These are phyloP conservation scores for Camellia oleifera DNA, from an alignment of 179 eudicot genomes.

Conservation along the genomic window DNA sequence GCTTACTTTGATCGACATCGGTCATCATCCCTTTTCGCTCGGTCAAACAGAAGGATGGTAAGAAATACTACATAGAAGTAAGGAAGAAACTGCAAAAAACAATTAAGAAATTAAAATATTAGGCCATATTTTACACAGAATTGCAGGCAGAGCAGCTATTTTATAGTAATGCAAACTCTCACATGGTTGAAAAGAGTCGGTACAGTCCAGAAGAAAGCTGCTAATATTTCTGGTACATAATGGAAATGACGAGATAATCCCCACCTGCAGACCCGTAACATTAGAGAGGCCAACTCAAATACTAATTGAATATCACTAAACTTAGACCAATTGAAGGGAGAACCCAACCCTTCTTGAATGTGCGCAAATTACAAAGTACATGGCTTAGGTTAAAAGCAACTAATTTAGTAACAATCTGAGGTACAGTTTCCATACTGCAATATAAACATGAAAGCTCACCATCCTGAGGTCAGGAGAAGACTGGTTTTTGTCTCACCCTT, in stretches of 20 bases:
- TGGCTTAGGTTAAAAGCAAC: background rate
- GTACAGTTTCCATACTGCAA: background rate
- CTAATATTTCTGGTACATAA: constrained; percentile 87
- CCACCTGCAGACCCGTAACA: constrained; percentile 61
- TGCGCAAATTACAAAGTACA: constrained; percentile 6
- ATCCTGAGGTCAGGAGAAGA: constrained; percentile 95
- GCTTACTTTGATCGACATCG: constrained; percentile 91
- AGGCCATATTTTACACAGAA: background rate
- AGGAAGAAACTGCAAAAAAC: constrained; percentile 73
- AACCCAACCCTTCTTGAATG: constrained; percentile 2
- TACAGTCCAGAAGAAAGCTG: constrained; percentile 94
- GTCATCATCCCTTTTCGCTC: constrained; percentile 94
- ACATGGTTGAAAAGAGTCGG: constrained; percentile 93
- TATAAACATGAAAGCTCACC: constrained; percentile 44
- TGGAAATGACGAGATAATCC: constrained; percentile 96
- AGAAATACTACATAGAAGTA: constrained; percentile 90
- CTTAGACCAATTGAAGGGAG: background rate
- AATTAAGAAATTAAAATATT: constrained; percentile 14
- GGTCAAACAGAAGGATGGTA: constrained; percentile 81
- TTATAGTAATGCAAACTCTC: constrained; percentile 22
- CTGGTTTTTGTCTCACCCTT: constrained; percentile 82
- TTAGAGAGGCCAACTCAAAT: background rate
- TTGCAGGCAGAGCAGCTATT: background rate
- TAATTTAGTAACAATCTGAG: background rate
- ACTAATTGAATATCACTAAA: background rate